Base-by-base conservation (phyloP, 495 filamentous ascomycete species). In the Hapsidospora chrysogenum region DNA sequence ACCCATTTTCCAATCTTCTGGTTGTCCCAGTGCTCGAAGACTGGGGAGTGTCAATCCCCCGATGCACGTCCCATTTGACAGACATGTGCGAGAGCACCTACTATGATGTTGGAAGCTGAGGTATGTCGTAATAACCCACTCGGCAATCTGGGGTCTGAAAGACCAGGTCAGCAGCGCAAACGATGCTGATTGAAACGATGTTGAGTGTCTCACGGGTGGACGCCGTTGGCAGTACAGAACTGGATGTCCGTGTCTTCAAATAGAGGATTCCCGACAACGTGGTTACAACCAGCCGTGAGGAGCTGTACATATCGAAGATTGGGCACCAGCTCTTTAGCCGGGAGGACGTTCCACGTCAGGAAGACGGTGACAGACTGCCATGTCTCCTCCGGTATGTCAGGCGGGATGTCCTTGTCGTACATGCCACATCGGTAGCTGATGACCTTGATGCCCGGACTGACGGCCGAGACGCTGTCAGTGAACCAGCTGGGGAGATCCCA, bases 221-320 rank as follows among this genome's bases (percentile, higher is more conserved):
- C 42, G 10, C 50, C 50, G 10, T 66, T 74, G 26, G 72, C 68
- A 16, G 75, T 83, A 11, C 74, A 74, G 31, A 87, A 59, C 0
- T 69, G 56, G 34, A 86, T 67, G n/a, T 70, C 43, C 16, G 71
- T 68, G 17, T 72, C 58, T 13, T 51, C n/a, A n/a, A n/a, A n/a
- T n/a, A 83, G 61, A 11, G 23, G 23, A 11, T 11, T 26, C 6
- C 11, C 23, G 23, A 6, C 31, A 11, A 26, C 23, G 11, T 26
- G 23, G 23, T 26, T 26, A 6, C 6, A 26, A 6, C 23, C 23
- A 6, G 23, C 23, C 6, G 6, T 26, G 23, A 6, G 23, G 6
- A 26, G 23, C 23, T 26, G 23, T 11, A 26, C 23, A 11, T 6
- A 11, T 11, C 11, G 23, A 6, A 26, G 23, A 6, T 26, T 26